Conservation (phyloP, 1,139 yeast species). For the Magnusiomyces suaveolens region DNA sequence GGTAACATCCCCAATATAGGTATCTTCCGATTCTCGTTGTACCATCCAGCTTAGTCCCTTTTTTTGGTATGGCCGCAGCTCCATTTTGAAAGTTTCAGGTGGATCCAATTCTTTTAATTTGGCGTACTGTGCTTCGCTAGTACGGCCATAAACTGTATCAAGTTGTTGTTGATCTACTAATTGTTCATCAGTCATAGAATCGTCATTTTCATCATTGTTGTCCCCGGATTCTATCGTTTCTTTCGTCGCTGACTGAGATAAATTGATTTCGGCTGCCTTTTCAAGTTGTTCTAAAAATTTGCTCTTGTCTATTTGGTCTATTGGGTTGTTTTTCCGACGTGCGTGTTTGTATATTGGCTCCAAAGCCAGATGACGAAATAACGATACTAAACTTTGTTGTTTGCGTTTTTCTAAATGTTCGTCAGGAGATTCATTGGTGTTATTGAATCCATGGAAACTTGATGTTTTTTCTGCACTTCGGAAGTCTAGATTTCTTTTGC, state of each 20-base stretch:
- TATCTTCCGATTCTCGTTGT: constrained; percentile 42
- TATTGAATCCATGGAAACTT: not conserved
- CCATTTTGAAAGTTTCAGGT: constrained; percentile 46
- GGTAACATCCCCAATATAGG: constrained; percentile 36
- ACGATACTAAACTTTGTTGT: not conserved
- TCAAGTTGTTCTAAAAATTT: constrained; percentile 3
- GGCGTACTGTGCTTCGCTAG: constrained; percentile 37
- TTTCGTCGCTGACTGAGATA: not conserved
- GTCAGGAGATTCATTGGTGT: not conserved
- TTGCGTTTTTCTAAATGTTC: not conserved
- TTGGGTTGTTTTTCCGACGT: not conserved
- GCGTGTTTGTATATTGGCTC: not conserved
- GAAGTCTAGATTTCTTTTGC: not conserved
- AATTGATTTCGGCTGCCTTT: not conserved
- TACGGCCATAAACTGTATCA: constrained; percentile 59
- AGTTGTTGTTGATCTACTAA: constrained; percentile 54
- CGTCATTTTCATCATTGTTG: not conserved
- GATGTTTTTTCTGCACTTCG: not conserved
- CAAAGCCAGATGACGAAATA: not conserved
- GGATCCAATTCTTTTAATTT: constrained; percentile 60
- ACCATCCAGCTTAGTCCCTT: constrained; percentile 83
- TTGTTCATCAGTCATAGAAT: constrained; percentile 18
- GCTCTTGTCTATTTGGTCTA: not conserved
- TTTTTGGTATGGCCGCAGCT: constrained; percentile 61
- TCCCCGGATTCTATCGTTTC: not conserved